Base-by-base conservation (phyloP, 2,329 filamentous ascomycete species). In the Monosporascus sp. region DNA sequence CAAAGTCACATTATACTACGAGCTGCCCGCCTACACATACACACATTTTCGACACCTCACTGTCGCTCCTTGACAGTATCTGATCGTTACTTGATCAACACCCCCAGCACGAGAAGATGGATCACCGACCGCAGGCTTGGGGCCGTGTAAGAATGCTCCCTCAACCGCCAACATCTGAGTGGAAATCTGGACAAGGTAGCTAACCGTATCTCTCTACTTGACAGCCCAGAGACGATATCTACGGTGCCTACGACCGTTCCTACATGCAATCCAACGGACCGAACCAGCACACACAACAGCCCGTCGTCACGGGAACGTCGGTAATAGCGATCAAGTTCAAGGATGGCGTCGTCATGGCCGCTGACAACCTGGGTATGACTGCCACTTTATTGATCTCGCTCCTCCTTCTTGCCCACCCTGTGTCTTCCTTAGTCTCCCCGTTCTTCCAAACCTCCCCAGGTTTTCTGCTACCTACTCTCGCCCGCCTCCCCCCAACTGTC, bases 281-380 rank as follows among this genome's bases (percentile, higher is more conserved):
- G 54, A 91, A 84, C 69, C 84, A 91, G 67, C 90, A 95, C 74
- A 97, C 94, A 51, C 91, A 96, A 74, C 85, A 85, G 34, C 94
- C 94, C 65, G 87, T 96, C 62, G 94, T 99, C 57, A 99, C 94
- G 50, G 94, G 94, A 68, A 97, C 94, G 48, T 97, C 94, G 50
- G 94, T 99, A 58, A 75, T 99, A 53, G 94, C 87, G 59, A 82
- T 97, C 70, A 97, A 97, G 79, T 99, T 91, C 81, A 93, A 91
- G 68, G 90, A 92, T 62, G 94, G 94, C 68, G 91, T 99, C 59
- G 92, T 96, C 66, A 93, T 99, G 70, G 94, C 93, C 50, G 90
- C 94, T 65, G 94, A 99, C 74, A 99, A 97, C 77, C 78, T 99
- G 60, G 91, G 91, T 96, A 78, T 52, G 78, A 36, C 59, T 36